Base-by-base conservation (phyloP, 306 rosid genomes). In the Sesbania bispinosa region DNA sequence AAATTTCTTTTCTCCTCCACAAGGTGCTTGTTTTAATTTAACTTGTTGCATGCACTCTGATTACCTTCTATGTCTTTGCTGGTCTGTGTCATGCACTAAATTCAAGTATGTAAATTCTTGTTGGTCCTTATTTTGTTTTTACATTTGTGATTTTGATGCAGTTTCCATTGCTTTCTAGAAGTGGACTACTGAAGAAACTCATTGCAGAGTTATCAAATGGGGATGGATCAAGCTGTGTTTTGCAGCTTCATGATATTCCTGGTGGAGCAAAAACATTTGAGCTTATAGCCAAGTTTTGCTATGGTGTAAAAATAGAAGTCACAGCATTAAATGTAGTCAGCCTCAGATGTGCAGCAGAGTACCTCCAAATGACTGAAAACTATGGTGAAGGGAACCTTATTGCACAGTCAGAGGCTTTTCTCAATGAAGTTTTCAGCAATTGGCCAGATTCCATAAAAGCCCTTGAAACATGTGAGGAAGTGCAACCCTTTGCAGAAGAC, bases 91-190 rank as follows among this genome's bases (percentile, higher is more conserved):
- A 46, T 33, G 61, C 2, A 11, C 50, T 19, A 33, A 76, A 55
- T 41, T 7, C 73, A 54, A 23, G 39, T 29, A 20, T 16, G 51
- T 26, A 35, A 54, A n/a, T 50, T 67, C 55, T 33, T 46, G 72
- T 59, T 47, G 42, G 45, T 50, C 10, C 72, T 76, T 7, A 65
- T 47, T 50, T 72, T 74, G 47, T 53, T 24, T 47, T 24, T 41
- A 59, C 67, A 13, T 55, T 58, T 67, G 47, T 42, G 69, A 26
- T 71, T 50, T 70, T 81, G 77, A 64, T 86, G 84, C 88, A 92
- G 98, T 92, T 92, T 74, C 97, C 97, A 15, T 78, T 92, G 85
- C 92, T 92, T 45, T 92, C 98, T 35, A 92, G 88, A 86, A 88
- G 98, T 79, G 90, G 96, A 30, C 81, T 85, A 32, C 50, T 92